These are phyloP conservation scores for Nitzschia sp. DNA, from an alignment of 108 stramenopile genomes.

Conservation along the genomic window DNA sequence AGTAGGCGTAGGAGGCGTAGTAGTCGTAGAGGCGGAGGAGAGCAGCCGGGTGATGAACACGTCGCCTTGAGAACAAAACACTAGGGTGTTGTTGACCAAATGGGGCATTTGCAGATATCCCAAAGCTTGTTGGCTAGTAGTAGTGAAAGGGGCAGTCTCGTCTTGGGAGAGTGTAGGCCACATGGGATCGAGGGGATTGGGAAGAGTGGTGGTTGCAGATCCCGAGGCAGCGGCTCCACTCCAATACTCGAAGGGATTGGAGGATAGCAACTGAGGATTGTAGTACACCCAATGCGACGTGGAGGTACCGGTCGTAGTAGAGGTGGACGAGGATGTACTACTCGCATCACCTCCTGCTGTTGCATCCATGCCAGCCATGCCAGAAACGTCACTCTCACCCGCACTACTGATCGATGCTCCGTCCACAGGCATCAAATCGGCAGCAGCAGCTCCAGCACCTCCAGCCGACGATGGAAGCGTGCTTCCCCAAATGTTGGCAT, in stretches of 20 bases:
- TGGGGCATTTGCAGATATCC: slow-evolving; percentile 59
- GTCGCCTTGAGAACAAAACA: slow-evolving; percentile 70
- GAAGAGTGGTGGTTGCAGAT: background rate
- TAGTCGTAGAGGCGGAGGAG: background rate
- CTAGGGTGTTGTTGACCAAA: slow-evolving; percentile 50
- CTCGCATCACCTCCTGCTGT: background rate
- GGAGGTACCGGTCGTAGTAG: background rate
- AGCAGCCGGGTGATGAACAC: slow-evolving; percentile 43
- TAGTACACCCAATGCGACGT: slow-evolving; percentile 4
- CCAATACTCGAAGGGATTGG: too few species aligned
- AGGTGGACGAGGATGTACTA: background rate
- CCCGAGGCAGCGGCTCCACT: background rate
- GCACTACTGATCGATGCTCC: background rate
- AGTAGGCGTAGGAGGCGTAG: background rate
- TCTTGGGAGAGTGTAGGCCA: background rate
- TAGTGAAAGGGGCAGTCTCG: background rate
- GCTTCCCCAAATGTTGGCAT: background rate
- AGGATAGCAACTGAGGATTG: slow-evolving; percentile 1
- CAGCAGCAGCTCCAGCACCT: background rate
- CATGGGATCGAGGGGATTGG: slow-evolving; percentile 9
- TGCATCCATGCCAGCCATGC: background rate
- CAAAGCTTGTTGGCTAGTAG: background rate
- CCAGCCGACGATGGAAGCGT: background rate
- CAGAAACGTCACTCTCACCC: background rate
- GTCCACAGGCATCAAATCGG: background rate